Conservation (phyloP, 2,329 filamentous ascomycete genomes). For the Gremmenia infestans region DNA sequence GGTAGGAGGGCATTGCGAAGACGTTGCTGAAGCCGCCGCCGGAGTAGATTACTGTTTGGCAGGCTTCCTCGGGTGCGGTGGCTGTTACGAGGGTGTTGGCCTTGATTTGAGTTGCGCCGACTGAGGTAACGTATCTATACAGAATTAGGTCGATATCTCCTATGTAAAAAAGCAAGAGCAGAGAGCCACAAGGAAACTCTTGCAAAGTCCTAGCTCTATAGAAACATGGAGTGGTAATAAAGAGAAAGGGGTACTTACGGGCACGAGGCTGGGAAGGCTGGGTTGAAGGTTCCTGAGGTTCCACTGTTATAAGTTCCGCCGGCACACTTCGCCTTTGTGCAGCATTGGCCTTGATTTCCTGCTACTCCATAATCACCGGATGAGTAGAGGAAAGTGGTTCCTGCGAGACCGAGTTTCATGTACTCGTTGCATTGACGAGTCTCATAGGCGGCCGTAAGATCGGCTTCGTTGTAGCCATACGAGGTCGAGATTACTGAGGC, state of each 20-base stretch:
- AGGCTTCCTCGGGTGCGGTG: conserved; percentile 38
- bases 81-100: conserved; percentile 30
- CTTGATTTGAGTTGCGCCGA: conserved; percentile 46
- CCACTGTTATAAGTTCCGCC: conserved; percentile 32
- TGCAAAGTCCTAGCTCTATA: too few species aligned
- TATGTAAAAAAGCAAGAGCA: too few species aligned
- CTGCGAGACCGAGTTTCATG: conserved; percentile 51
- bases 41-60: conserved; percentile 62
- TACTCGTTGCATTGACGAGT: conserved; percentile 50
- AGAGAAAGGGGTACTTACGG: conserved; percentile 31
- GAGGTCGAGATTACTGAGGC: conserved; percentile 52
- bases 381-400: conserved; percentile 46
- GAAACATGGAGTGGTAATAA: neutral
- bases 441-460: conserved; percentile 44
- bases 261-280: conserved; percentile 42
- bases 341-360: conserved; percentile 33
- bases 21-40: conserved; percentile 65
- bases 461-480: conserved; percentile 50
- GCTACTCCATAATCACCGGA: conserved; percentile 47
- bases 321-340: conserved; percentile 30
- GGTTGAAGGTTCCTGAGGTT: conserved; percentile 39
- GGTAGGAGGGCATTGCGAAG: conserved; percentile 44
- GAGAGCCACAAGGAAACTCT: too few species aligned
- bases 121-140: conserved; percentile 37
- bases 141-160: too few species aligned